Evolutionary conservation across 1,139 yeast species (phyloP), one percentile per base, ranked within the genome.

Genomic region (Lodderomyces orthopsilosis): DNA sequence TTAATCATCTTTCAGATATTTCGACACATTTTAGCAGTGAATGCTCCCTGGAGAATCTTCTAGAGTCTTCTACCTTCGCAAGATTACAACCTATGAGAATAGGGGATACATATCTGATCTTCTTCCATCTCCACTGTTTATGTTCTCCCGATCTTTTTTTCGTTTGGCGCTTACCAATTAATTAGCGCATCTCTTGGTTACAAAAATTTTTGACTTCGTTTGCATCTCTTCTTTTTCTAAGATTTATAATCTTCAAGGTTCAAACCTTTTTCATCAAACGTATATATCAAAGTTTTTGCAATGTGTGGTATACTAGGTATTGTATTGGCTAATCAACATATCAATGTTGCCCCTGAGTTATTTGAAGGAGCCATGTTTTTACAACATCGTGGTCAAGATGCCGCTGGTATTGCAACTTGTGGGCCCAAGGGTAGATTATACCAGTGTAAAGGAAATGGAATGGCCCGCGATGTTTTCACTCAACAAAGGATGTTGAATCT

Each of bases 321-420:
- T 45, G 86, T 89, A 39, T 74, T 89, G 49, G 89, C 96, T 12
- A 88, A 90, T 63, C 85, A 83, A 53, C 66, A 73, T 26, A 77
- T 75, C 42, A 75, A 79, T 46, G 97, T 87, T 42, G 94, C 96
- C 17, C 82, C 95, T 8, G 98, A 91, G 61, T 73, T 93, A 44
- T 83, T 89, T 50, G 98, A 93, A 64, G 97, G 96, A 15, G 87
- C 95, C 50, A 82, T 90, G 73, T 93, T 85, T 62, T 74, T 93
- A 50, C 99, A 93, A 63, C 99, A 93, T 62, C 80, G 99, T 60
- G 99, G 99, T 38, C 99, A 93, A 67, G 99, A 93, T 64, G 99
- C 99, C 10, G 97, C 98, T n/a, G 99, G 99, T 51, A 91, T 93
- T 47, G 94, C 89, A 35, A 94, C 98, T 10, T 90, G 97, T 65